Evolutionary conservation across 139 green algal species (phyloP).

Genomic region (Tetradesmus lagerheimii): DNA sequence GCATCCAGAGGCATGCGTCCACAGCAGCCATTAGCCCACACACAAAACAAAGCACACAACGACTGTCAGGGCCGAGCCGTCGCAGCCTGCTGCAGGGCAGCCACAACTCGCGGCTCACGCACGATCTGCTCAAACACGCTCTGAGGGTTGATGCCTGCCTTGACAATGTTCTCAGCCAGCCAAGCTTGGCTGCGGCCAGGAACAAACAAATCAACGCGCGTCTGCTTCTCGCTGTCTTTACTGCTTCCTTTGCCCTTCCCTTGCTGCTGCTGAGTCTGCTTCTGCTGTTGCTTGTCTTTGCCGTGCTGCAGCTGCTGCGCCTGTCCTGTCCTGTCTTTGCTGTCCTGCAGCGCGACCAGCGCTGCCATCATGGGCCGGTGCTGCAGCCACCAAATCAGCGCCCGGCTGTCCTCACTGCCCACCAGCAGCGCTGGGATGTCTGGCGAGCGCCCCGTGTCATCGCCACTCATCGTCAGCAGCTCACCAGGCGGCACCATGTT

Average conservation of each 20-base stretch:
- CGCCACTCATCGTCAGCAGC: slow-evolving; percentile 51
- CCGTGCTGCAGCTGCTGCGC: not conserved
- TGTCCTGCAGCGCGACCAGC: slow-evolving; percentile 1
- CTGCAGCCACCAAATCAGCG: slow-evolving; percentile 39
- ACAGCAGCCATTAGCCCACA: not conserved
- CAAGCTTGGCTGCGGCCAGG: slow-evolving; percentile 13
- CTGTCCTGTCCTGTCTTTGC: no score
- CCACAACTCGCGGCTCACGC: not conserved
- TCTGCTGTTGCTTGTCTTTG: not conserved
- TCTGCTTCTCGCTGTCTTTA: slow-evolving; percentile 1
- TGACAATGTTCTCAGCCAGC: slow-evolving; percentile 13
- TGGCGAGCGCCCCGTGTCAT: slow-evolving; percentile 11
- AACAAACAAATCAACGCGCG: slow-evolving; percentile 37
- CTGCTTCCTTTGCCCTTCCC: not conserved
- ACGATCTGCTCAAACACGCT: not conserved
- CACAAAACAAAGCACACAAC: not conserved
- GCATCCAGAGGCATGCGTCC: no score
- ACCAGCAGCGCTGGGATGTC: slow-evolving; percentile 55
- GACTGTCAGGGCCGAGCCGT: not conserved
- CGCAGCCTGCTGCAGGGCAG: not conserved
- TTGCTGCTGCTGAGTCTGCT: not conserved
- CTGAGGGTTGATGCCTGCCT: not conserved
- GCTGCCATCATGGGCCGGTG: slow-evolving; percentile 19
- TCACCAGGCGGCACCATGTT: slow-evolving; percentile 48
- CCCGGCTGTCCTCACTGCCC: not conserved